Evolutionary conservation across 768 basidiomycete species (phyloP).

Genomic region (Arthromyces matolae): DNA sequence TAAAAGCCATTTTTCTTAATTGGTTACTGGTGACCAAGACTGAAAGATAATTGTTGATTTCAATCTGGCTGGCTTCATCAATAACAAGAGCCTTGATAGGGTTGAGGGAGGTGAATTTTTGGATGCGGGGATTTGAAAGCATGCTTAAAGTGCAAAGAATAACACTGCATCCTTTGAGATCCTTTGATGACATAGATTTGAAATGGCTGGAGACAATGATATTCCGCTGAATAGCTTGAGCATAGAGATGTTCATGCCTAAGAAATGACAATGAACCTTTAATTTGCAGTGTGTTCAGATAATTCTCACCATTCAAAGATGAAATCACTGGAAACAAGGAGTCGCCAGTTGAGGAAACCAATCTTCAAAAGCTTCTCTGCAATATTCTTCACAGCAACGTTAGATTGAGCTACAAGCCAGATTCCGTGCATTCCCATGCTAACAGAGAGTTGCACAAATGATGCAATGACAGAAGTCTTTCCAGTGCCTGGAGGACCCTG

Average conservation of each 20-base stretch:
- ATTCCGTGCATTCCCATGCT: constrained; percentile 43
- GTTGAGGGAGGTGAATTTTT: constrained; percentile 30
- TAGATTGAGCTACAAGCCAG: constrained; percentile 83
- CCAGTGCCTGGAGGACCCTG: constrained; percentile 68
- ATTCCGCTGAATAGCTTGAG: constrained; percentile 35
- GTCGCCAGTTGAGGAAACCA: constrained; percentile 52
- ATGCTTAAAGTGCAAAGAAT: constrained; percentile 77
- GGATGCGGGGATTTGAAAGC: constrained; percentile 46
- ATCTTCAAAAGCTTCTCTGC: constrained; percentile 68
- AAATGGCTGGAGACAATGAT: constrained; percentile 51
- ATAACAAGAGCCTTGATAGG: constrained; percentile 51
- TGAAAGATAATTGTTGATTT: constrained; percentile 48
- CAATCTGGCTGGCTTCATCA: constrained; percentile 69
- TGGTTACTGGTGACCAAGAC: constrained; percentile 32
- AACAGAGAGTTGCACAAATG: constrained; percentile 51
- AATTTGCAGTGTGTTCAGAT: constrained; percentile 7
- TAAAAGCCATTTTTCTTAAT: constrained; percentile 54
- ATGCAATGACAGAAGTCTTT: constrained; percentile 70
- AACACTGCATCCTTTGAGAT: constrained; percentile 44
- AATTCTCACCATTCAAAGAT: constrained; percentile 63
- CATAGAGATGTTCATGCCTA: constrained; percentile 83
- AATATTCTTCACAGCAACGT: constrained; percentile 88
- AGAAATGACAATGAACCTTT: constrained; percentile 1
- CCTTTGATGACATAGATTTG: constrained; percentile 10
- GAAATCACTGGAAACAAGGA: constrained; percentile 72